Percentiles rank a stretch among this genome's conserved stretches.
phyloP scores from a whole-genome alignment of 2,329 filamentous ascomycete species.

The Atkinsonella hypoxylon region DNA sequence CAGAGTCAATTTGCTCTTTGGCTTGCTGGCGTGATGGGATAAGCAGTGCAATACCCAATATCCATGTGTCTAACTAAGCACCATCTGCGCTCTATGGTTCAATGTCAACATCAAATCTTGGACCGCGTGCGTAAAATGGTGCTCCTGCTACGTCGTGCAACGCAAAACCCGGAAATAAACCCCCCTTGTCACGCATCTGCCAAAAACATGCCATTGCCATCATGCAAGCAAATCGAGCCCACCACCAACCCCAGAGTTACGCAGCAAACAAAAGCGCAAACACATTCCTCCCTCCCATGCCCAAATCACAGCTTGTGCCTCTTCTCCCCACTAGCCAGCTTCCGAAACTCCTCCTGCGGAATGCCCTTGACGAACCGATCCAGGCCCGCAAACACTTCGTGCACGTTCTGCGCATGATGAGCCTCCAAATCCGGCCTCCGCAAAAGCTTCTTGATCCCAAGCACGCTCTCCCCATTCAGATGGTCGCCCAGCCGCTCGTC shows the following conservation, averaged over 20 bases:
- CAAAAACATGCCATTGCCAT: no score
- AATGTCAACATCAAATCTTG: background rate
- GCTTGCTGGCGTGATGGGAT: conserved; percentile 44
- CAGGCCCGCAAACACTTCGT: conserved; percentile 77
- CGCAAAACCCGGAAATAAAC: no score
- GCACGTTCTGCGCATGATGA: conserved; percentile 65
- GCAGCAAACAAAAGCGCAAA: no score
- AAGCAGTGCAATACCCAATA: no score
- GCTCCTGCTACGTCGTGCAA: no score
- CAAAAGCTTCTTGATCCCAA: conserved; percentile 78
- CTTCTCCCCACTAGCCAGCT: conserved; percentile 79
- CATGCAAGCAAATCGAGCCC: no score
- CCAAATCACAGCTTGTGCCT: conserved; percentile 89
- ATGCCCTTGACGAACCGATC: conserved; percentile 68
- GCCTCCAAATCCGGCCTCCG: conserved; percentile 58
- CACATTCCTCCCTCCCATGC: no score
- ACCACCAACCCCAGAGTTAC: no score
- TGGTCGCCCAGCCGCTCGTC: conserved; percentile 70
- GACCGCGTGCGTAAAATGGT: no score
- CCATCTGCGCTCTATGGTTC: no score
- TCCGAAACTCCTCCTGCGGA: conserved; percentile 80
- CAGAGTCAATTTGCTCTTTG: conserved; percentile 71
- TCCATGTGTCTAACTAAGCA: no score
- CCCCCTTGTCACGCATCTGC: no score
- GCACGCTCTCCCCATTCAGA: conserved; percentile 64